Base-by-base conservation (phyloP, 306 rosid genomes). In the Mimosa pudica region DNA sequence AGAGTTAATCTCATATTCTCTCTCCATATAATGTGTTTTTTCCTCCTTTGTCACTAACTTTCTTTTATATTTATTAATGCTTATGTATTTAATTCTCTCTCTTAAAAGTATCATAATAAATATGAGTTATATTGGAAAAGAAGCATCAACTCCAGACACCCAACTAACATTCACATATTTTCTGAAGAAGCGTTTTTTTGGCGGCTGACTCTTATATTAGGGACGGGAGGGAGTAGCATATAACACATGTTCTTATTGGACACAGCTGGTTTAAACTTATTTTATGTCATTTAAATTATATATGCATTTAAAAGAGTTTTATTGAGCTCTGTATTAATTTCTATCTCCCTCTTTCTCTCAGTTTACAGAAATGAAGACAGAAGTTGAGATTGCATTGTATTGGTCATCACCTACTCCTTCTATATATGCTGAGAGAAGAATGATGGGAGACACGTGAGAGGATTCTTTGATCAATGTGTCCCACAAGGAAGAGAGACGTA, bases 371-470 rank as follows among this genome's bases (percentile, higher is more conserved):
- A 48, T 8, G 16, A 48, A 48, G 20, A 24, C 66, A 61, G 66
- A 65, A 65, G n/a, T 14, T 33, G 20, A 65, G 44, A 65, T 65
- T 6, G 20, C 2, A 13, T 14, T 65, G 44, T 24, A 36, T 36
- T 35, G 8, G 47, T 65, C 47, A 65, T 65, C 12, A 65, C 47
- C 47, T 36, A 36, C 70, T 6, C 20, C 70, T 36, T 6, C 47
- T 14, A 12, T 33, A 32, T 13, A 36, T 14, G 20, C 44, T 12
- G 24, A 16, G 12, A 65, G 17, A 20, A 36, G 24, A 13, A 65
- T 65, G n/a, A 65, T 65, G 12, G 16, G 44, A 13, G 70, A 46
- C 70, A 36, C 70, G 47, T 65, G 47, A 32, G 70, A 35, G 70
- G 38, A 30, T 62, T 10, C 14, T 24, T 36, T 60, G 63, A 57